phyloP scores from a whole-genome alignment of 805 yeast species.

The Candida xyloterini region DNA sequence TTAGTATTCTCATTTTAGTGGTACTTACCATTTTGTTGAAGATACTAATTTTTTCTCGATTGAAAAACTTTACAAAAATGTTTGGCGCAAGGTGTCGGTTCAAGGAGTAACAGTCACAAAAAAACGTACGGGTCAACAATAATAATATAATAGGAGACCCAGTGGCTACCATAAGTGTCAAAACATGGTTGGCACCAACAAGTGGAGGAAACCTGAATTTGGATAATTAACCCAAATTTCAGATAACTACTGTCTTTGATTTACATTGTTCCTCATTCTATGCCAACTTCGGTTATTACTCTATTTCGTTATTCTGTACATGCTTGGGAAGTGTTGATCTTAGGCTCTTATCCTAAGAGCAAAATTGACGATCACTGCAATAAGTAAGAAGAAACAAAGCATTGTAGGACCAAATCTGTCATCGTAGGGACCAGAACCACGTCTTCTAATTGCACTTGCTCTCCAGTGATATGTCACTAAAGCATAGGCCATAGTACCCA shows the following conservation, averaged over 20 bases:
- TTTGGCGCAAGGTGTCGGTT: conserved; percentile 9
- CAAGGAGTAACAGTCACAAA: conserved; percentile 8
- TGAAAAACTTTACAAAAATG: conserved; percentile 12
- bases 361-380: conserved; percentile 93
- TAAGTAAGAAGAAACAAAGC: conserved; percentile 87
- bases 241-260: too few relatives aligned
- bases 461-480: conserved; percentile 98
- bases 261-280: too few relatives aligned
- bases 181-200: too few relatives aligned
- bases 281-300: neutral
- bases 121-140: neutral
- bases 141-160: neutral
- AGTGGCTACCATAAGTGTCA: too few relatives aligned
- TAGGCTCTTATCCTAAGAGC: conserved; percentile 70
- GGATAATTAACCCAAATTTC: too few relatives aligned
- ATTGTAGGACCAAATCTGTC: conserved; percentile 98
- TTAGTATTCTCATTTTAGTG: conserved; percentile 8
- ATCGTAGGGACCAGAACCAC: conserved; percentile 99
- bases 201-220: too few relatives aligned
- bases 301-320: conserved; percentile 4
- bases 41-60: conserved; percentile 11
- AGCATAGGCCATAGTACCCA: conserved; percentile 97
- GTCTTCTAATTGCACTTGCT: conserved; percentile 95
- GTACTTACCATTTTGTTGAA: conserved; percentile 16
- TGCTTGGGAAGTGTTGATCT: neutral